Evolutionary conservation across 176 grass and related monocot species (phyloP), one percentile per base, ranked within the genome.

Genomic region (Raddia distichophylla): DNA sequence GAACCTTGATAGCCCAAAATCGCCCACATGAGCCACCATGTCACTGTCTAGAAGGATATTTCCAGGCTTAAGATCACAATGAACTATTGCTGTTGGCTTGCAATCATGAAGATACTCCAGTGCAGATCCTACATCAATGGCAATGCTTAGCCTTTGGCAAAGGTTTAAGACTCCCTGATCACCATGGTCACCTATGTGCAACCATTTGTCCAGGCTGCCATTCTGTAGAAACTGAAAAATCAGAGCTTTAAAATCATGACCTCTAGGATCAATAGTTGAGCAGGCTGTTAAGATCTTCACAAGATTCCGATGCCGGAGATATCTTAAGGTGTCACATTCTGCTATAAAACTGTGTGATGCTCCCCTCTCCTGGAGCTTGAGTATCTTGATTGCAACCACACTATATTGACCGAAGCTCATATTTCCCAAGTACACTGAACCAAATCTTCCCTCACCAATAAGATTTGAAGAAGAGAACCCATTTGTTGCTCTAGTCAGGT

Each of bases 391-490:
- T 14, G 80, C 79, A 64, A 87, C 64, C 46, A 13, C 33, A 13
- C 17, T 64, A 16, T 69, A 69, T 60, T 61, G 18, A 33, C 52
- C 12, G 22, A 44, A 19, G 34, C 49, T 45, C 48, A 71, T 46
- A 58, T 42, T 56, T 53, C 75, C 80, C 71, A 66, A 74, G 18
- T 83, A 88, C 6, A 88, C 80, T 59, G 67, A 76, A 35, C 68
- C 80, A 48, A 83, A 88, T 60, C 80, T 83, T 32, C 80, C 86
- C 9, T 6, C 33, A 13, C 86, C 86, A 73, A 83, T 68, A 20
- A 88, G 68, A 83, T 88, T 79, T 58, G 86, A 14, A 73, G 49
- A 27, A 34, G 86, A 88, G 68, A 88, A 88, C 46, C 51, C 80
- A 27, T 83, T 40, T 43, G 86, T 88, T 47, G 46, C 86, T 79